Conservation (phyloP, 1,284 basidiomycete genomes). For the Phellopilus nigrolimitatus region DNA sequence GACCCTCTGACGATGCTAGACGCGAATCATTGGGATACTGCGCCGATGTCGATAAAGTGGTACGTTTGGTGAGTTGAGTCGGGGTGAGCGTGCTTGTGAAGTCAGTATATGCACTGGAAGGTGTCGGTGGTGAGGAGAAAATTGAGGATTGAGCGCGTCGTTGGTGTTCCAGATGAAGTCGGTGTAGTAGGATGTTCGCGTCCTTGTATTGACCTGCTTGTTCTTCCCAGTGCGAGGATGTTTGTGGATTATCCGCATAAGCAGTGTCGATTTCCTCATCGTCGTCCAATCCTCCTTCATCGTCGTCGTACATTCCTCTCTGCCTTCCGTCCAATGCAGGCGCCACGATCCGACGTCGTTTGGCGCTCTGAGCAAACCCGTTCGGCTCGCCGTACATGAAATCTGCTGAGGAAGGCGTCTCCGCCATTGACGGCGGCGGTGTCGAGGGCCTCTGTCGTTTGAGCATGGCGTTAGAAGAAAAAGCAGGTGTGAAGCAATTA, state of each 20-base stretch:
- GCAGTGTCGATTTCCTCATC: conserved; percentile 22
- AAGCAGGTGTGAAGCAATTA: not conserved
- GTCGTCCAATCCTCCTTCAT: conserved; percentile 33
- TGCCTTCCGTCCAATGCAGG: conserved; percentile 23
- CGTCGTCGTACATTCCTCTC: conserved; percentile 23
- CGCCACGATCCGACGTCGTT: conserved; percentile 32
- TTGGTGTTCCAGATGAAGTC: conserved; percentile 61
- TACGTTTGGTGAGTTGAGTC: conserved; percentile 10
- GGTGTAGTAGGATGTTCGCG: conserved; percentile 58
- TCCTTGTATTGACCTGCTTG: conserved; percentile 43
- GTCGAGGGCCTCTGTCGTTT: conserved; percentile 59
- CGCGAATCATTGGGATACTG: not conserved
- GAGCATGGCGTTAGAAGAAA: conserved; percentile 44
- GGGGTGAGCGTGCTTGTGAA: conserved; percentile 8
- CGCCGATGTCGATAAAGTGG: not conserved
- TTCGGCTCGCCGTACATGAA: conserved; percentile 6
- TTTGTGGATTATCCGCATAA: conserved; percentile 1
- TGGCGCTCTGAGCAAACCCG: conserved; percentile 21
- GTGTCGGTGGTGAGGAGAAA: not conserved
- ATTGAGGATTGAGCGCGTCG: conserved; percentile 35
- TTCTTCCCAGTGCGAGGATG: conserved; percentile 24
- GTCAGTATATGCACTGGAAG: not conserved
- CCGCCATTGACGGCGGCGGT: conserved; percentile 41
- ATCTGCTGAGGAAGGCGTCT: conserved; percentile 27
- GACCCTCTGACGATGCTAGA: not conserved